Evolutionary conservation across 2,329 filamentous ascomycete species (phyloP), one percentile per base, ranked within the genome.

Genomic region (Metarhizium rileyi): DNA sequence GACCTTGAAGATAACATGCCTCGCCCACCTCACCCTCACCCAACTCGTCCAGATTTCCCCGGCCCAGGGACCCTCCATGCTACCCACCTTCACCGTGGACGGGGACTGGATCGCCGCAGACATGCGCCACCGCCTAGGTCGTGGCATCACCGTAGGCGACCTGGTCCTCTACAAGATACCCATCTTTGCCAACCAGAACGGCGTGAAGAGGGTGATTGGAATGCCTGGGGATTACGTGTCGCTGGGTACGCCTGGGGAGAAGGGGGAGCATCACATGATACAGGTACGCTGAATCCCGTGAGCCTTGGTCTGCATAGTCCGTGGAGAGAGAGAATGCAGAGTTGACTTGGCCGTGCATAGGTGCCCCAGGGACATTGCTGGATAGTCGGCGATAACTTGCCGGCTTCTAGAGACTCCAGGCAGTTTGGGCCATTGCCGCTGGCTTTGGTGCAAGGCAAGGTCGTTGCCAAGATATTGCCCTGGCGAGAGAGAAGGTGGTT

Each of bases 331-430:
- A n/a, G 27, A 28, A 14, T 33, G 30, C 30, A 33, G 35, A 7
- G n/a, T 10, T 20, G 35, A 38, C 35, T 9, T 27, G n/a, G 9
- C 6, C 6, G 30, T n/a, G 49, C n/a, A 42, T 60, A 94, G 87
- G 81, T 98, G 16, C 93, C 93, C 0, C 75, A 86, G 61, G 93
- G 93, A 1, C 93, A 98, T 72, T 94, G 90, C 60, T 97, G 89
- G 81, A 72, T 96, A 6, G 80, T 83, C 3, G 93, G 93, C 3
- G 93, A 98, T 66, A 97, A 97, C 66, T 63, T 95, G 53, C 75
- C 81, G 3, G 85, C 80, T 60, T 96, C 90, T 23, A 74, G 88
- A 55, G 93, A 98, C 70, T 96, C 90, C 41, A 81, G 93, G 53
- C 74, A 83, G 38, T 95, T 86, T 69, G 93, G 93, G 0, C 89